A percentile compares a stretch with the other conserved stretches of the same genome.
Evolutionary conservation across 192 early-diverging fungal genomes (phyloP).

Genomic region (Rhizophagus clarus): DNA sequence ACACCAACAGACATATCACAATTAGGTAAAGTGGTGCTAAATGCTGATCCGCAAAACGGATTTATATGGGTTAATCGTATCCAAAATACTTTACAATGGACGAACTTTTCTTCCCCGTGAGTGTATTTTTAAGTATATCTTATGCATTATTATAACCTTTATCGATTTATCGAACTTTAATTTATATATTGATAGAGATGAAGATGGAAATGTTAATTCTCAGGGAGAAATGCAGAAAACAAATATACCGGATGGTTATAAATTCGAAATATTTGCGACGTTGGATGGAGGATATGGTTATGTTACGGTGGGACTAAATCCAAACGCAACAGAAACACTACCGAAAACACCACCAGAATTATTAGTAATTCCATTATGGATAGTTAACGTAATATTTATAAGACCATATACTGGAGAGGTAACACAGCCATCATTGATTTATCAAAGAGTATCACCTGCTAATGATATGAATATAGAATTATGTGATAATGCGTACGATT

Average conservation of each 20-base stretch:
- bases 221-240: not conserved
- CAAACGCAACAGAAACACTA: not conserved
- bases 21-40: not conserved
- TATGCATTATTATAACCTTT: not conserved
- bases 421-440: not conserved
- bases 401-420: too few relatives aligned
- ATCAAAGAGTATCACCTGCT: too few relatives aligned
- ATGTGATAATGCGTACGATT: not conserved
- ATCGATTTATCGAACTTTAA: not conserved
- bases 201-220: not conserved
- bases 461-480: not conserved
- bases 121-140: not conserved
- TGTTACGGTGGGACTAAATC: not conserved
- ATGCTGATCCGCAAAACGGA: not conserved
- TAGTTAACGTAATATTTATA: not conserved
- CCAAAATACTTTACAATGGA: not conserved
- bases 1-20: not conserved
- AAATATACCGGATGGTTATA: not conserved
- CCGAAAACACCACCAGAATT: not conserved
- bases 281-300: constrained; percentile 3
- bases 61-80: constrained; percentile 14
- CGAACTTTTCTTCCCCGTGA: not conserved
- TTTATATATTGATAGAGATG: not conserved
- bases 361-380: not conserved
- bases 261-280: not conserved